Base-by-base conservation (phyloP, 176 grass and related monocot genomes). In the Metroxylon sagu region DNA sequence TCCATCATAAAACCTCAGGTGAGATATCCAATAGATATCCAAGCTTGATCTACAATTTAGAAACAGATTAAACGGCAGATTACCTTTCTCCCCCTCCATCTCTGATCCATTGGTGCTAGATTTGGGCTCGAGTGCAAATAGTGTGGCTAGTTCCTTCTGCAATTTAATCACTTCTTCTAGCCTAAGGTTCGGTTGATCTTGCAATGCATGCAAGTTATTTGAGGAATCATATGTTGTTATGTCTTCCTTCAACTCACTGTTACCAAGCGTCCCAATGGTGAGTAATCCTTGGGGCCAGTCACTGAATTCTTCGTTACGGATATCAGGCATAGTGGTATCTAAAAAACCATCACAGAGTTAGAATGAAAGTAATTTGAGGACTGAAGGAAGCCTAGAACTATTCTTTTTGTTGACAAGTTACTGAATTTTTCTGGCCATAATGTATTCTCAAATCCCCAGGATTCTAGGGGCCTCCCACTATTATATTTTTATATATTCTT, bases 181-280 rank as follows among this genome's bases (percentile, higher is more conserved):
- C 50, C 74, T 82, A 55, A 84, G 67, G 49, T 81, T 76, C n/a
- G 54, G 3, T 2, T 67, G 14, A 56, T 79, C 74, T 68, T 85
- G 74, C 25, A 5, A 51, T 25, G 72, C 3, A 66, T 61, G 51
- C 19, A 10, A 59, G 50, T 57, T 67, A 26, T 75, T 62, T 0
- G 76, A 82, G 10, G 79, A 27, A 30, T 54, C 64, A 68, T 67
- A 16, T 16, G 26, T 71, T 58, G 62, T 49, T 5, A 25, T 63
- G 50, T 23, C 76, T 59, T 84, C 71, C 49, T 79, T 71, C 4
- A 84, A 65, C 52, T 83, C 60, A 63, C 73, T 75, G 52, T 73
- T 84, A 39, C 85, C 85, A 25, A 90, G 79, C 71, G 90, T 95
- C 50, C 90, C 90, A 5, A 95, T 90, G 18, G 83, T 62, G 49